Evolutionary conservation across 345 rosid species (phyloP), one percentile per base, ranked within the genome.

Genomic region (Lepidium aucheri): DNA sequence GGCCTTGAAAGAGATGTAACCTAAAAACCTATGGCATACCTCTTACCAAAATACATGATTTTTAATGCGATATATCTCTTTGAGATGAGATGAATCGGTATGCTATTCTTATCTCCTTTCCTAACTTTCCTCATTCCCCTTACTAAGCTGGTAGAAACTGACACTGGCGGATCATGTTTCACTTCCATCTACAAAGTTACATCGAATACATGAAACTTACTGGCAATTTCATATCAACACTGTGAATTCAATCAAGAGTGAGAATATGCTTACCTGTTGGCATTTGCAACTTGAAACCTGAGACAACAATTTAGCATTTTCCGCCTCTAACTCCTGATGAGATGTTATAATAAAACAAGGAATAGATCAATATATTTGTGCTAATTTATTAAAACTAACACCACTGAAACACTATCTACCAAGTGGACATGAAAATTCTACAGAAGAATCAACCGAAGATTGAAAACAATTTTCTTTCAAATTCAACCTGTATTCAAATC

Each of bases 41-140:
- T 90, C 76, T 80, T 81, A 73, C 98, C 98, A 77, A 93, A 90
- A 77, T 90, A 93, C 90, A 88, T 82, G 63, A 93, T 82, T 75
- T 87, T 88, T 6, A 93, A 64, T 53, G 96, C 98, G 71, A 87
- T 76, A 57, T 79, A 79, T 90, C 97, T 82, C 83, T 68, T 79
- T 40, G 66, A 73, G 24, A 53, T 45, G 32, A 50, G 60, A 75
- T 84, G 75, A 65, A 40, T 80, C 44, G 67, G 68, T 45, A 76
- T 13, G 6, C 8, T 69, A 44, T 53, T 60, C 35, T 38, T 65
- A 20, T 44, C 60, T 72, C 67, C 57, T 39, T 70, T 26, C 44
- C 76, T 66, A n/a, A 6, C 17, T 74, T 50, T 64, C 18, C 70
- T 65, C 1, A 35, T 76, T 55, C 61, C 69, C 77, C 63, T 73